A percentile compares a stretch with the other conserved stretches of the same genome.
Conservation (phyloP, 495 filamentous ascomycete species). For the Amorphotheca resinae region DNA sequence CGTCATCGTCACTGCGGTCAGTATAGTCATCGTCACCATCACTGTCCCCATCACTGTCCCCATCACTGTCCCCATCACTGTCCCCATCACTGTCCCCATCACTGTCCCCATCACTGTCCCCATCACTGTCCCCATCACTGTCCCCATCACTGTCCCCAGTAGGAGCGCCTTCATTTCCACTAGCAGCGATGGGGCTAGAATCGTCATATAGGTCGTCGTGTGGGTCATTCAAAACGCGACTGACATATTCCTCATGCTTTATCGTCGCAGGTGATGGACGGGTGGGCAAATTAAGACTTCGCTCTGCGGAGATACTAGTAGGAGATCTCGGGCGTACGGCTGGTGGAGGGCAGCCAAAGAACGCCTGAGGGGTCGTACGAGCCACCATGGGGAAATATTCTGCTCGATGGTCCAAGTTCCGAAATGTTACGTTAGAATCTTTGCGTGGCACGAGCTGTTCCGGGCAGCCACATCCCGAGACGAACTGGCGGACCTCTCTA, state of each 20-base stretch:
- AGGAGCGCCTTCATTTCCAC: too few species aligned
- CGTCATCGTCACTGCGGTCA: too few species aligned
- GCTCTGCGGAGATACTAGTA: not conserved
- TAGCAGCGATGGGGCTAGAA: too few species aligned
- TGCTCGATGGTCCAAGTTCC: not conserved
- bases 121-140: too few species aligned
- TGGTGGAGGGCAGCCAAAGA: not conserved
- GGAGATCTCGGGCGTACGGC: not conserved
- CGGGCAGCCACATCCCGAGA: slow-evolving; percentile 1
- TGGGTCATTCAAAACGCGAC: not conserved
- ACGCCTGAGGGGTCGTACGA: not conserved
- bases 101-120: too few species aligned
- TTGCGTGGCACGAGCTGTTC: not conserved
- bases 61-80: too few species aligned
- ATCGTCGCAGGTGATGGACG: not conserved
- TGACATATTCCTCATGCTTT: not conserved
- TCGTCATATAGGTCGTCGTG: not conserved
- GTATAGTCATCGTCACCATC: too few species aligned
- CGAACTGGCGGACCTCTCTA: not conserved
- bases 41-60: too few species aligned
- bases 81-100: too few species aligned
- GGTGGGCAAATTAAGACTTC: not conserved
- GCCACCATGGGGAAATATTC: slow-evolving; percentile 3
- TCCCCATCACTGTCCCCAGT: too few species aligned
- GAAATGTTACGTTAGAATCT: not conserved